These are phyloP conservation scores for Penicillium pulvis DNA, from an alignment of 495 filamentous ascomycete genomes.

Conservation along the genomic window DNA sequence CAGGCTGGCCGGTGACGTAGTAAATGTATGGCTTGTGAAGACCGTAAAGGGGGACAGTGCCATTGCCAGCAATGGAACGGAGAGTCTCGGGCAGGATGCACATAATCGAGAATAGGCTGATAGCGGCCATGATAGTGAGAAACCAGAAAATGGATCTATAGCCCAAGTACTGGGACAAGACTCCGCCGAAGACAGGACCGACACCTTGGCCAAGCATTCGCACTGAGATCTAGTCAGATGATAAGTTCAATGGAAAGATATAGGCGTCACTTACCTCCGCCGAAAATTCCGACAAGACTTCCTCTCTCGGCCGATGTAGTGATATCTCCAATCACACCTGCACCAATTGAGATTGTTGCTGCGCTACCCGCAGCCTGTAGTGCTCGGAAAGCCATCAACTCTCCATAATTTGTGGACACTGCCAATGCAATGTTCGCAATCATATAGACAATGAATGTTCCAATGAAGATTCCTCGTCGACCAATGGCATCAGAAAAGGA, in stretches of 20 bases:
- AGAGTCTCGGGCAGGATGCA: slow-evolving; percentile 70
- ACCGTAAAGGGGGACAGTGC: slow-evolving; percentile 44
- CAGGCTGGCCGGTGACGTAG: slow-evolving; percentile 34
- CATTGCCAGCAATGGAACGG: slow-evolving; percentile 72
- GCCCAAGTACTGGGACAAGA: slow-evolving; percentile 64
- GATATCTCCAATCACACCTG: slow-evolving; percentile 45
- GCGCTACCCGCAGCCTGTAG: slow-evolving; percentile 65
- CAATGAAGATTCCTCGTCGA: slow-evolving; percentile 43
- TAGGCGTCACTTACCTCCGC: slow-evolving; percentile 30
- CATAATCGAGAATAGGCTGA: slow-evolving; percentile 51
- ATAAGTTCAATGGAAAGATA: slow-evolving; percentile 1
- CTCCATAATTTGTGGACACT: slow-evolving; percentile 61
- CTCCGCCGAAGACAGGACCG: slow-evolving; percentile 66
- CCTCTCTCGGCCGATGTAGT: slow-evolving; percentile 41
- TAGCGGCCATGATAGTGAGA: slow-evolving; percentile 57
- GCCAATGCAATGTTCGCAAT: slow-evolving; percentile 63
- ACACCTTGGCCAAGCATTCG: slow-evolving; percentile 56
- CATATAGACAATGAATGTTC: slow-evolving; percentile 43
- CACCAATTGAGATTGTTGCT: slow-evolving; percentile 49
- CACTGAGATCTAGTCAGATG: slow-evolving; percentile 15
- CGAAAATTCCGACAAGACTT: slow-evolving; percentile 42
- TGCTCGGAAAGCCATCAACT: slow-evolving; percentile 63
- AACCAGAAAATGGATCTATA: slow-evolving; percentile 78
- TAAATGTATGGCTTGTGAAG: slow-evolving; percentile 43
- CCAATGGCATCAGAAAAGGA: slow-evolving; percentile 45